Conservation (phyloP, 2,329 filamentous ascomycete genomes). For the Penicillium sp. region DNA sequence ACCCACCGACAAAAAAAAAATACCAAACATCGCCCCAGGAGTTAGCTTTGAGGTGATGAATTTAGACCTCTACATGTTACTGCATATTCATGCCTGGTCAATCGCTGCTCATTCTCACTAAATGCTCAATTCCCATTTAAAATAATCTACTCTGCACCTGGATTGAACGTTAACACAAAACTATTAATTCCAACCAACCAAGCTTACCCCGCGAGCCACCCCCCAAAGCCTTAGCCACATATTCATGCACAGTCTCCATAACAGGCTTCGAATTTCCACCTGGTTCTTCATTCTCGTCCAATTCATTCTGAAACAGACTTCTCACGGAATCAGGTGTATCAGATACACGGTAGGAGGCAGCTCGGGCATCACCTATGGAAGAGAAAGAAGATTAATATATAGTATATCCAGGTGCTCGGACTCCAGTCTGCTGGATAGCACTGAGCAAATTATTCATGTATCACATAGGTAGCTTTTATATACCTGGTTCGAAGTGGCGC, state of each 20-base stretch:
- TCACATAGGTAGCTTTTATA: background rate
- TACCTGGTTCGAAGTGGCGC: constrained; percentile 23
- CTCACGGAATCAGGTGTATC: constrained; percentile 16
- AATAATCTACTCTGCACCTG: no score
- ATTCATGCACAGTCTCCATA: constrained; percentile 21
- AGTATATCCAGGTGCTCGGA: no score
- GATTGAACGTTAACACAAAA: no score
- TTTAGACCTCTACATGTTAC: no score
- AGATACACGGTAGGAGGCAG: constrained; percentile 17
- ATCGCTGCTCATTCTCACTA: no score
- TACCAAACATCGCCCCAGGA: no score
- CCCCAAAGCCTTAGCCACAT: constrained; percentile 28
- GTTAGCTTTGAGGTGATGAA: no score
- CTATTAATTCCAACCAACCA: no score
- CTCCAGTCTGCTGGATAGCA: background rate
- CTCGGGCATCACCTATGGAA: constrained; percentile 18
- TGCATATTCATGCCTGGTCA: no score
- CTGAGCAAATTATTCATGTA: background rate
- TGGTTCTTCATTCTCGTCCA: constrained; percentile 1
- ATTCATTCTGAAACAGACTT: constrained; percentile 2
- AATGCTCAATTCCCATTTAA: no score
- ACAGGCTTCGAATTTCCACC: constrained; percentile 11
- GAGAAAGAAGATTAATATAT: background rate
- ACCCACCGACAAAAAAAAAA: no score
- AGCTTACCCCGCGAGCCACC: constrained; percentile 23